These are phyloP conservation scores for Xylariaceae sp. DNA, from an alignment of 2,329 filamentous ascomycete species.

Conservation along the genomic window DNA sequence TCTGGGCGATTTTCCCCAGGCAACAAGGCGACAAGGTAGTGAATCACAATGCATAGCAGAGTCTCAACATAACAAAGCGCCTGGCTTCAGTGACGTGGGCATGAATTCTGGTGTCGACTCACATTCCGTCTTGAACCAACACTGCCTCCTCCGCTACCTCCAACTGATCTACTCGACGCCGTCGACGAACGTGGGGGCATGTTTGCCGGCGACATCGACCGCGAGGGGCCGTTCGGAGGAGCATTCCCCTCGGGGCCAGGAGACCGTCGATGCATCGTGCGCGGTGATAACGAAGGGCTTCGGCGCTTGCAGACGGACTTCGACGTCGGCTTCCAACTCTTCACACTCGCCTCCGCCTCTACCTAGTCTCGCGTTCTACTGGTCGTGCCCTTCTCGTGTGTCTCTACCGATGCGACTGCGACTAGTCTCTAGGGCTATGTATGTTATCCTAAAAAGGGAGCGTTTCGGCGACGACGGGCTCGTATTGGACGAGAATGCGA, in stretches of 20 bases:
- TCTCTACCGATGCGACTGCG: conserved; percentile 9
- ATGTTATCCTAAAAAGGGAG: conserved; percentile 20
- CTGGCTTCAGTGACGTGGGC: background rate
- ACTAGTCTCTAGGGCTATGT: conserved; percentile 13
- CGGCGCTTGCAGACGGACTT: conserved; percentile 45
- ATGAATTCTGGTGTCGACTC: conserved; percentile 35
- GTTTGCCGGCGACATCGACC: conserved; percentile 56
- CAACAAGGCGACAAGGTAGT: background rate
- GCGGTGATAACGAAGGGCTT: conserved; percentile 43
- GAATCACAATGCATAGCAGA: conserved; percentile 8
- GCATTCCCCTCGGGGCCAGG: conserved; percentile 56
- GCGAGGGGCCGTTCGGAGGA: conserved; percentile 46
- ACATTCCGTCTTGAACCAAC: conserved; percentile 50
- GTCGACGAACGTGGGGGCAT: conserved; percentile 60
- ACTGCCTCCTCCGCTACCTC: conserved; percentile 39
- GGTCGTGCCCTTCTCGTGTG: conserved; percentile 3
- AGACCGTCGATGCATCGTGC: conserved; percentile 55
- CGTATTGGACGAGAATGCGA: conserved; percentile 8
- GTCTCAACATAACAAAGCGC: conserved; percentile 15
- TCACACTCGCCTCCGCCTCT: conserved; percentile 9
- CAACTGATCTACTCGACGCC: conserved; percentile 57
- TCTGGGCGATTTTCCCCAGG: conserved; percentile 1
- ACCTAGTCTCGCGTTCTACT: conserved; percentile 17
- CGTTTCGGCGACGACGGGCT: conserved; percentile 10
- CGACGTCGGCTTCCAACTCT: conserved; percentile 11